Evolutionary conservation across 495 filamentous ascomycete genomes (phyloP), one percentile per base, ranked within the genome.

Genomic region (Cercophora sp.): DNA sequence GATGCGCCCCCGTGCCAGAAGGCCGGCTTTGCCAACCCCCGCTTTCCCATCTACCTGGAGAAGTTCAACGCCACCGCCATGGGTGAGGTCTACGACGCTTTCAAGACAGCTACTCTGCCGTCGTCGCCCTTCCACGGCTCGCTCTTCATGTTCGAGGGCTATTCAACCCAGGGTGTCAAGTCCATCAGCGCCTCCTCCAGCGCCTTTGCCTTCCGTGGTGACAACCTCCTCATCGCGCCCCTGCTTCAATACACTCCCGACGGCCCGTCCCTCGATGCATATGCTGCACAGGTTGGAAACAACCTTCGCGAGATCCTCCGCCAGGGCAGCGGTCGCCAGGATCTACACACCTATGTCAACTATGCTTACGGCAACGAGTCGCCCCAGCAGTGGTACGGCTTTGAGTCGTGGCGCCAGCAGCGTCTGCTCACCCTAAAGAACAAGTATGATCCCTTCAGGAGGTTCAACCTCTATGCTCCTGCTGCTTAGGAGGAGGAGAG

Each of bases 301-400:
- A 62, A 61, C 55, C 57, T 80, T 10, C 69, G 75, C 4, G 29
- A 71, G 6, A 69, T 78, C 8, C 61, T 81, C 2, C 57, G 59
- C 23, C 39, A 71, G 5, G 75, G 58, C 3, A 73, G 57, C 52
- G 74, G 70, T 0, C 35, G 54, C 9, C 26, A 53, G 3, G 55
- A 76, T 25, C 41, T 78, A 46, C 63, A 71, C 25, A 61, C 74
- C 0, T 85, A 85, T 51, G 74, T 84, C 37, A 85, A 85, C 58
- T 85, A 85, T 63, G 82, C 82, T 0, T 70, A 71, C 44, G 81
- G 82, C 2, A 62, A 75, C 25, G 81, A 85, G 67, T 60, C 57
- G 0, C 24, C 48, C 6, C 22, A 73, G 62, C 57, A 67, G 24
- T 59, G 65, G 63, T 85, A 85, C 48, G 80, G 82, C 0, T 58